phyloP scores from a whole-genome alignment of 2,329 filamentous ascomycete species.

The Trichoderma atroviride region DNA sequence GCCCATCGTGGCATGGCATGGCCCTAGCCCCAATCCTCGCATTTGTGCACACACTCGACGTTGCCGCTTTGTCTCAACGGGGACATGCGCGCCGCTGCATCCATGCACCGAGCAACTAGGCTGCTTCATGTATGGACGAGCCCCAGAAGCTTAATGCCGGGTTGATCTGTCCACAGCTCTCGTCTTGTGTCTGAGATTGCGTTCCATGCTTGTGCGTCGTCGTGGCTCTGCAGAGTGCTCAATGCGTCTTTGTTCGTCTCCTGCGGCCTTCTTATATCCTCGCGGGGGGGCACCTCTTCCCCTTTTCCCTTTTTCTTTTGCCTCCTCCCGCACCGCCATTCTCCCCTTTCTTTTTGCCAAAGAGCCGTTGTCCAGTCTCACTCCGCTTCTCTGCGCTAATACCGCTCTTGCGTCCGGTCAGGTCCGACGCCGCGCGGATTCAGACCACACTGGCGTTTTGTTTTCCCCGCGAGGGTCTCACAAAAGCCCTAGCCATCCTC shows the following conservation, averaged over 20 bases:
- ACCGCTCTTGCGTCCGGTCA: slow-evolving; percentile 5
- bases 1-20: background rate
- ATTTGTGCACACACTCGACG: slow-evolving; percentile 14
- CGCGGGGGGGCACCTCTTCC: background rate
- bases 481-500: slow-evolving; percentile 3
- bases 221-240: background rate
- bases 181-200: slow-evolving; percentile 1
- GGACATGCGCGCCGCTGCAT: slow-evolving; percentile 18
- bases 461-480: slow-evolving; percentile 15
- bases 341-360: slow-evolving; percentile 5
- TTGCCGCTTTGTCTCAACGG: background rate
- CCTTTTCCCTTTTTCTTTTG: background rate
- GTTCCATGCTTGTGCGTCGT: slow-evolving; percentile 11
- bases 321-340: slow-evolving; percentile 4
- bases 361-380: slow-evolving; percentile 5
- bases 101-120: slow-evolving; percentile 16
- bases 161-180: slow-evolving; percentile 8
- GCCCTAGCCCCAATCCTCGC: slow-evolving; percentile 1
- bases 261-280: background rate
- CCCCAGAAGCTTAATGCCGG: slow-evolving; percentile 24
- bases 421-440: slow-evolving; percentile 1
- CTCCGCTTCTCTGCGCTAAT: slow-evolving; percentile 17
- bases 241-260: background rate
- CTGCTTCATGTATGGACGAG: slow-evolving; percentile 9
- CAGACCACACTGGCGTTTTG: slow-evolving; percentile 4